Evolutionary conservation across 2,329 filamentous ascomycete species (phyloP).

Genomic region (Amauroascus niger): DNA sequence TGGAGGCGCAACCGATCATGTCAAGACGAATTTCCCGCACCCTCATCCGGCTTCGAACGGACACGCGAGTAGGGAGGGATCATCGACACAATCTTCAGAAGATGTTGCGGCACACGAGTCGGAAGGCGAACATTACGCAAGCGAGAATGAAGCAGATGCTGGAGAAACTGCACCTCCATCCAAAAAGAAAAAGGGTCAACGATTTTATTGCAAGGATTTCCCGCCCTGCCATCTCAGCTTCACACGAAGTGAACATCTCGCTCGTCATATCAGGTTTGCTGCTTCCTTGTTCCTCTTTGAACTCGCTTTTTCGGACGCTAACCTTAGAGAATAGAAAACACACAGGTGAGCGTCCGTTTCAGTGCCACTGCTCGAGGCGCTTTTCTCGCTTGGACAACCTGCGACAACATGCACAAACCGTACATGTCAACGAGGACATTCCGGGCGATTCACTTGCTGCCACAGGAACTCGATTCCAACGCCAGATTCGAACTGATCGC

Average conservation of each 20-base stretch:
- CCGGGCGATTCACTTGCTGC: constrained; percentile 87
- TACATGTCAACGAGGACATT: constrained; percentile 96
- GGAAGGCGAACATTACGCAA: constrained; percentile 11
- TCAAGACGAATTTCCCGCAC: constrained; percentile 26
- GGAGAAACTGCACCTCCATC: constrained; percentile 65
- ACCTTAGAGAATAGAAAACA: constrained; percentile 62
- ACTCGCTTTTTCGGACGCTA: neutral
- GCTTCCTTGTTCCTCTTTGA: neutral
- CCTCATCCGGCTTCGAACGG: constrained; percentile 38
- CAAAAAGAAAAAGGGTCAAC: constrained; percentile 94
- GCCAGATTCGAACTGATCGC: constrained; percentile 80
- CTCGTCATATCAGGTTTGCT: constrained; percentile 76
- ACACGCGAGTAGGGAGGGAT: constrained; percentile 46
- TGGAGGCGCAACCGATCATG: constrained; percentile 26
- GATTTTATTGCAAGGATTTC: constrained; percentile 93
- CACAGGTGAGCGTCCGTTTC: constrained; percentile 90
- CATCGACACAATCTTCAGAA: constrained; percentile 49
- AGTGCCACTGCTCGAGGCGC: constrained; percentile 85
- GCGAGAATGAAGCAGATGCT: constrained; percentile 46
- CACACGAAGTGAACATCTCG: constrained; percentile 88
- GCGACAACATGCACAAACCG: constrained; percentile 91
- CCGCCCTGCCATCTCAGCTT: constrained; percentile 92
- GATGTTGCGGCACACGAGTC: constrained; percentile 8
- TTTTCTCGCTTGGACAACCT: constrained; percentile 94
- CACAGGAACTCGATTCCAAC: constrained; percentile 81